Percentiles rank a stretch among this genome's conserved stretches.
Conservation (phyloP, 208 protist species). For the Vickermania spadyakhi region DNA sequence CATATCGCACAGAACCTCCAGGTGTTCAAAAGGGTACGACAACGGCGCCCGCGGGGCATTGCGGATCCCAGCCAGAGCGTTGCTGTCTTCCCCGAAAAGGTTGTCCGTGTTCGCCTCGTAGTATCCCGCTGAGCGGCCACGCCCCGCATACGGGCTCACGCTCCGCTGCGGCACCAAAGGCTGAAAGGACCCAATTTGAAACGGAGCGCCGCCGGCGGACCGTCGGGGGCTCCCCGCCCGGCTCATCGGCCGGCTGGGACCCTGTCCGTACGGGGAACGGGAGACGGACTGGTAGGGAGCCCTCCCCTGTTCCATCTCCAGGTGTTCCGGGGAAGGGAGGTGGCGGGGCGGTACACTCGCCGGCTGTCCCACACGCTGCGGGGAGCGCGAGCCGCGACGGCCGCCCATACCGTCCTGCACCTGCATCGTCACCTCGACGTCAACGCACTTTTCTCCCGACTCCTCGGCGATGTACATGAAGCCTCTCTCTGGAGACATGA, state of each 20-base stretch:
- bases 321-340: not conserved
- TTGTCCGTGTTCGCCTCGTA: not conserved
- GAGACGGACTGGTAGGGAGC: not conserved
- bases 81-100: not conserved
- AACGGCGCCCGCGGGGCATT: conserved; percentile 30
- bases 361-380: not conserved
- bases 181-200: not conserved
- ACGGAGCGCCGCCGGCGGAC: not conserved
- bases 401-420: conserved; percentile 16
- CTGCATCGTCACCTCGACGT: conserved; percentile 71
- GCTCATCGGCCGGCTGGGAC: not conserved
- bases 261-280: not conserved
- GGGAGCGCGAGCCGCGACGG: not conserved
- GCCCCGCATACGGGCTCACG: not conserved
- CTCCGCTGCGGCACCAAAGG: not conserved
- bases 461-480: conserved; percentile 67
- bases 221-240: not conserved
- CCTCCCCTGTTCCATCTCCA: not conserved
- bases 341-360: too few relatives aligned
- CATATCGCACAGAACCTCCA: conserved; percentile 78
- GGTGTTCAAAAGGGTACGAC: conserved; percentile 75
- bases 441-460: conserved; percentile 45
- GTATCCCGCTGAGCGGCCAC: not conserved
- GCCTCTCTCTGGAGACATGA: conserved; percentile 42
- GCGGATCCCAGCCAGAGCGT: not conserved